Percentiles rank a stretch among this genome's conserved stretches.
phyloP scores from a whole-genome alignment of 305 asterid species.

The Fraxinus angustifolia region DNA sequence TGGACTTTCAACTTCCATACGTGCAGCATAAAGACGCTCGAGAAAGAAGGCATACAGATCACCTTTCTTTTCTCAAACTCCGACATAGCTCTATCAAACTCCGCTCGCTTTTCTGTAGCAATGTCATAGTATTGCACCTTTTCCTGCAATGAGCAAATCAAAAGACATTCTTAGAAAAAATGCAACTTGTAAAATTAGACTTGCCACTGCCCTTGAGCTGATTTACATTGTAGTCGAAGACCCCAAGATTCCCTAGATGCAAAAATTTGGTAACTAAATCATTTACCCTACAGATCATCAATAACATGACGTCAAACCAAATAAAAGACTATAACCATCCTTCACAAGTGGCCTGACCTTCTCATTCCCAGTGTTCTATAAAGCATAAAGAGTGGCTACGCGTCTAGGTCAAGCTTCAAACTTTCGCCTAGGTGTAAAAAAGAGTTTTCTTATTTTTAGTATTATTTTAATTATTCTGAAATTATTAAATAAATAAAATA shows the following conservation, averaged over 20 bases:
- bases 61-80: conserved; percentile 63
- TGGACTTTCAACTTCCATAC: not conserved
- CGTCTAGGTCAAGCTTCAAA: not conserved
- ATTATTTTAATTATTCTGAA: not conserved
- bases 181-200: not conserved
- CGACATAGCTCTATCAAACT: conserved; percentile 75
- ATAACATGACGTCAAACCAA: not conserved
- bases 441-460: not conserved
- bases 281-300: not conserved
- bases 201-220: not conserved
- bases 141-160: conserved; percentile 45
- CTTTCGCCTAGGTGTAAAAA: not conserved
- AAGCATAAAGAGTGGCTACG: not conserved
- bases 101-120: conserved; percentile 90
- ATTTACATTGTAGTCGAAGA: conserved; percentile 5
- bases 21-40: not conserved
- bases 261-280: not conserved
- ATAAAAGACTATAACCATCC: not conserved
- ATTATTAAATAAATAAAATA: not conserved
- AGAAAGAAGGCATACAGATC: not conserved
- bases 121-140: conserved; percentile 83
- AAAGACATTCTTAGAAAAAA: not conserved
- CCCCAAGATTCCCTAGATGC: not conserved
- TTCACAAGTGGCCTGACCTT: not conserved
- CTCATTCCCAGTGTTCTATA: not conserved